A percentile compares a stretch with the other conserved stretches of the same genome.
Conservation (phyloP, 768 basidiomycete genomes). For the Cystoderma amianthinum region DNA sequence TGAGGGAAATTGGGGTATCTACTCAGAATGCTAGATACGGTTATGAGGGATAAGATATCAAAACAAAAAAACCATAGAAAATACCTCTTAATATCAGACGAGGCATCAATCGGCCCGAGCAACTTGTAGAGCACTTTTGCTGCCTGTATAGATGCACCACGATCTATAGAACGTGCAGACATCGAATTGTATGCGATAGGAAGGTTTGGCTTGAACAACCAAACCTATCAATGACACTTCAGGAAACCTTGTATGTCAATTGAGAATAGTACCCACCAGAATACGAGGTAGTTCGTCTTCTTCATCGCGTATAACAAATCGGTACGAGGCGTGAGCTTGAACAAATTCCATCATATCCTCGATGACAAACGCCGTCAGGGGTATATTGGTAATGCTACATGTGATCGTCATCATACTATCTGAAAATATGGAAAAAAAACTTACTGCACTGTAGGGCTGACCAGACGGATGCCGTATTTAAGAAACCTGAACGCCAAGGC, state of each 20-base stretch:
- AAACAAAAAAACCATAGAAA: too few relatives aligned
- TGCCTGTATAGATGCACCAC: constrained; percentile 53
- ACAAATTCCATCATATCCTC: constrained; percentile 90
- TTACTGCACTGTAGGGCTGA: constrained; percentile 56
- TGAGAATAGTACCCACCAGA: constrained; percentile 44
- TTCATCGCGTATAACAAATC: constrained; percentile 84
- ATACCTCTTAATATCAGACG: constrained; percentile 48
- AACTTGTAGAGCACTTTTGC: constrained; percentile 87
- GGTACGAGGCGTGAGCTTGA: constrained; percentile 88
- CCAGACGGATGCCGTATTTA: constrained; percentile 79
- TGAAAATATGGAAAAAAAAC: constrained; percentile 19
- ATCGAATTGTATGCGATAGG: constrained; percentile 66
- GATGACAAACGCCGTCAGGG: constrained; percentile 84
- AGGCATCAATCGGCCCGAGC: constrained; percentile 50
- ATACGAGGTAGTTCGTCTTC: constrained; percentile 76
- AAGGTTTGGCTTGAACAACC: constrained; percentile 92
- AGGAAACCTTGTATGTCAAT: not conserved
- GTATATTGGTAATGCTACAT: constrained; percentile 36
- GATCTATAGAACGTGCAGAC: constrained; percentile 48
- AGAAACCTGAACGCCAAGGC: constrained; percentile 59
- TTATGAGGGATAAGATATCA: constrained; percentile 4
- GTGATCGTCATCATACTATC: not conserved
- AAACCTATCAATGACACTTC: constrained; percentile 46
- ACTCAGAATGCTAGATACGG: constrained; percentile 40
- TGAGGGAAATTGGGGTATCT: constrained; percentile 81